Conservation (phyloP, 768 basidiomycete species). For the Mrakia frigida region DNA sequence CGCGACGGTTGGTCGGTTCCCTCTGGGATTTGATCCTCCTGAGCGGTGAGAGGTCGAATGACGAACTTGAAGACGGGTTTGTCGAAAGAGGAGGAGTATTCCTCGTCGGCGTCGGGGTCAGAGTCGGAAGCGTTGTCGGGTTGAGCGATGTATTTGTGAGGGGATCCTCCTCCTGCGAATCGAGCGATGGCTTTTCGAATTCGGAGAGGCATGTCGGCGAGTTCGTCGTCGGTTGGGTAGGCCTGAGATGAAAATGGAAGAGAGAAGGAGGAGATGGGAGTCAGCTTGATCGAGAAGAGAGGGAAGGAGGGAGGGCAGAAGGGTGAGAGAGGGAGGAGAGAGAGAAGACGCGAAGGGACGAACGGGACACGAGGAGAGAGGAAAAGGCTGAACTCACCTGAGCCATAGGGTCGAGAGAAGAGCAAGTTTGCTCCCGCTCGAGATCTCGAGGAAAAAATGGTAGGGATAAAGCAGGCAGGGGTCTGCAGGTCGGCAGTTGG, state of each 20-base stretch:
- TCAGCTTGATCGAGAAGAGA: not conserved
- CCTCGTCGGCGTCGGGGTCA: not conserved
- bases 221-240: constrained; percentile 3
- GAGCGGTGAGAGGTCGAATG: not conserved
- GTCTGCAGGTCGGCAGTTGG: no score
- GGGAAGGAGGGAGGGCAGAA: not conserved
- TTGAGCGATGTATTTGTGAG: not conserved
- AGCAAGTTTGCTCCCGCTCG: no score
- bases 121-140: not conserved
- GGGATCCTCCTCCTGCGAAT: not conserved
- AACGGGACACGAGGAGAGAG: no score
- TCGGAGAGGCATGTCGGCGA: not conserved
- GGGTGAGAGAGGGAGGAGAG: not conserved
- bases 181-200: not conserved
- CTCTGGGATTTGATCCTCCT: not conserved
- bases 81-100: not conserved
- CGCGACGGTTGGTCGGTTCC: not conserved
- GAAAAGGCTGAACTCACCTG: no score
- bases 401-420: no score
- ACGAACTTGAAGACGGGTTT: not conserved
- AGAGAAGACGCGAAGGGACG: not conserved
- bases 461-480: no score
- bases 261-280: no score
- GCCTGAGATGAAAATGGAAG: no score
- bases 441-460: no score